Evolutionary conservation across 176 grass and related monocot species (phyloP), one percentile per base, ranked within the genome.

Genomic region (Calamus simplicifolius): DNA sequence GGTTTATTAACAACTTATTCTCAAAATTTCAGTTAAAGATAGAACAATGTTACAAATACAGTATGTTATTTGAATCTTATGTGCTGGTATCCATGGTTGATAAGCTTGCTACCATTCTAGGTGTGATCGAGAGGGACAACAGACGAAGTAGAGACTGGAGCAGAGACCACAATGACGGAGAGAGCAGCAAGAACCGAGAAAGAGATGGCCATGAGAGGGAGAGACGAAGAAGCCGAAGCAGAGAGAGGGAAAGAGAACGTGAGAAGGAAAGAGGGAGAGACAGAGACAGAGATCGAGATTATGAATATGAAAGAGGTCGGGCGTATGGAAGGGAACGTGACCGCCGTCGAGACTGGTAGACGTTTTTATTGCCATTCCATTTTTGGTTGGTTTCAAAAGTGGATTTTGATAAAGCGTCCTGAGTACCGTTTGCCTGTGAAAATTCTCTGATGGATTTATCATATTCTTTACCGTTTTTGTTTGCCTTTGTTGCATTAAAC

Each of bases 251-350:
- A 51, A 64, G 75, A 52, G 83, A 83, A 16, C 79, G 72, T 0
- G 79, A 85, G 66, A 85, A 59, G 59, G 82, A 87, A 69, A 80
- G 76, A 54, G 73, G 65, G 7, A 87, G 88, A 69, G 77, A 84
- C 43, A 71, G 66, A 58, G 70, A 85, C 29, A 61, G 79, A 51
- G 76, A 87, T 43, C 35, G 35, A 43, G 35, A 43, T 17, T 73
- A 64, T 29, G 70, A 61, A 2, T 80, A 80, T 13, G 63, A 80
- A 14, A 82, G 76, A 55, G 76, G 81, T 17, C 19, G 79, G 58
- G 76, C 77, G 48, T 60, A 52, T n/a, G 69, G 73, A 27, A 67
- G 52, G 6, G 82, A 80, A 5, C 73, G 72, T 25, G 73, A 65
- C 57, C 71, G 68, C 51, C 59, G 72, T 26, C 72, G 80, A 68